Evolutionary conservation across 1,139 yeast species (phyloP), one percentile per base, ranked within the genome.

Genomic region (Nakaseomyces delphensis): DNA sequence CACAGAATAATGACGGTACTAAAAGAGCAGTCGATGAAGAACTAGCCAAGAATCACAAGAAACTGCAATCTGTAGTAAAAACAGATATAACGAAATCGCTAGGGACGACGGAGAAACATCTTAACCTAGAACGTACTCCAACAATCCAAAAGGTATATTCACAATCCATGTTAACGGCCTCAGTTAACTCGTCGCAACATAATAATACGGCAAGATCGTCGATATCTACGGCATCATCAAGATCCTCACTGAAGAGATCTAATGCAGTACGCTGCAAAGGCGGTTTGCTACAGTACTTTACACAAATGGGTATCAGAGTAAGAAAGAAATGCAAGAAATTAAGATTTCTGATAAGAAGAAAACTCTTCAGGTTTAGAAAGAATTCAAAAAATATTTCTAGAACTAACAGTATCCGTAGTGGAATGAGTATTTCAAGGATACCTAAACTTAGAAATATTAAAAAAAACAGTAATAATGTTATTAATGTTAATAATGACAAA

Each of bases 211-310:
- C n/a, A n/a, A n/a, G n/a, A n/a, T n/a, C n/a, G n/a, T n/a, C n/a
- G n/a, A n/a, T n/a, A n/a, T n/a, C n/a, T n/a, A n/a, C n/a, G n/a
- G n/a, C n/a, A n/a, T n/a, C n/a, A n/a, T 27, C 21, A 32, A 29
- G 38, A 16, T 36, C 39, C 5, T 18, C 42, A 4, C 41, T 59
- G 31, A 60, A 59, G 36, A 52, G 64, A 47, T 59, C 64, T 1
- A 53, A 54, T 28, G 63, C 64, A 1, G 49, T 60, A 9, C 52
- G 59, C 36, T 59, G 63, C 43, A 55, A 52, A 43, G 64, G 64
- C 33, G 64, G 64, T 6, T 43, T 60, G 15, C 44, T 60, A n/a
- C 48, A 52, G 19, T 60, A 56, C 43, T 58, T 60, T 44, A 43
- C 51, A 1, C 32, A 45, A 27, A 29, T 56, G 24, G 61, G 62